phyloP scores from a whole-genome alignment of 495 filamentous ascomycete species.

The Staphylotrichum longicolle region DNA sequence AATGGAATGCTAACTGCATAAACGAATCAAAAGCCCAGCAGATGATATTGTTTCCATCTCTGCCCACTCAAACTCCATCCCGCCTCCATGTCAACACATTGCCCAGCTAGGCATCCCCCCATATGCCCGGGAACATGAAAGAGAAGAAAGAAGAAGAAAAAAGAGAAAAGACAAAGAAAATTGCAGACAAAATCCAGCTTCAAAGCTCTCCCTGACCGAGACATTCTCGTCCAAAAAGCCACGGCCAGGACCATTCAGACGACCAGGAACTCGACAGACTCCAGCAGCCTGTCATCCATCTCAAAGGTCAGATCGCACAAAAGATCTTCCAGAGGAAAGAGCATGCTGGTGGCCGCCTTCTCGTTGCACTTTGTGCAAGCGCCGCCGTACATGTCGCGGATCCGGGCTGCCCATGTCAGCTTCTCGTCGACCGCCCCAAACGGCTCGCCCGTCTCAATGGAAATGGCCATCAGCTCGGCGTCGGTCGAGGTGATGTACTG shows the following conservation, averaged over 20 bases:
- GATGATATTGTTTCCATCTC: no score
- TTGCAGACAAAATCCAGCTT: no score
- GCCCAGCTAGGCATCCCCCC: no score
- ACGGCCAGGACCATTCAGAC: no score
- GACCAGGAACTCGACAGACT: not conserved
- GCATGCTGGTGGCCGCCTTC: slow-evolving; percentile 13
- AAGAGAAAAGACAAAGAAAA: not conserved
- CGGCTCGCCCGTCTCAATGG: not conserved
- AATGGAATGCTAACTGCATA: no score
- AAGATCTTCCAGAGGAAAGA: slow-evolving; percentile 20
- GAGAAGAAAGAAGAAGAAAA: not conserved
- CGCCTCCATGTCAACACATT: no score
- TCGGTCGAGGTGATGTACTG: slow-evolving; percentile 10
- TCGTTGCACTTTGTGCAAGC: slow-evolving; percentile 15
- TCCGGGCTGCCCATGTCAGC: not conserved
- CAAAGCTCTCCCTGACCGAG: no score
- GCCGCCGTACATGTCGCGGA: slow-evolving; percentile 3
- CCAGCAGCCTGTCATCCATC: slow-evolving; percentile 2
- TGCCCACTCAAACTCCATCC: no score
- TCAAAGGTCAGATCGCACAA: slow-evolving; percentile 13
- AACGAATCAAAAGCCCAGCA: no score
- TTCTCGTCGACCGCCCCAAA: not conserved
- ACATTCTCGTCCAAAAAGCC: no score
- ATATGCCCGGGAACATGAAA: not conserved
- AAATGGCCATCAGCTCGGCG: slow-evolving; percentile 1